A percentile compares a stretch with the other conserved stretches of the same genome.
These are phyloP conservation scores for Ustilago nuda DNA, from an alignment of 1,284 basidiomycete genomes.

Conservation along the genomic window DNA sequence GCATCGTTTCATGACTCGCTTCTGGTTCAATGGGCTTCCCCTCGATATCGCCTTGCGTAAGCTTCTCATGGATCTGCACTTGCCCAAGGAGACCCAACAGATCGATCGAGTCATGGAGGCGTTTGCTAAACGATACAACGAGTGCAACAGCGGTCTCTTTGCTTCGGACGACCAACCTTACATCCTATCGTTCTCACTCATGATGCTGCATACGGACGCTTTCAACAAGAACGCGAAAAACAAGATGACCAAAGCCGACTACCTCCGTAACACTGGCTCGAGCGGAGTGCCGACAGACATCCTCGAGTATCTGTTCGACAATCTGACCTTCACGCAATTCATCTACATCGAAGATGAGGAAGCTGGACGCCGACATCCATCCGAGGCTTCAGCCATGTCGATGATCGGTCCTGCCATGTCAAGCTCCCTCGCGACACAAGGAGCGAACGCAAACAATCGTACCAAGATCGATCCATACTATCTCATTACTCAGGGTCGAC, in stretches of 20 bases:
- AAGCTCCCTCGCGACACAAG: conserved; percentile 21
- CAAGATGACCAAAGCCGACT: conserved; percentile 79
- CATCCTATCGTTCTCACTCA: conserved; percentile 94
- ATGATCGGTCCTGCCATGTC: conserved; percentile 10
- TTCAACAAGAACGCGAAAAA: conserved; percentile 98
- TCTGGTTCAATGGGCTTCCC: conserved; percentile 84
- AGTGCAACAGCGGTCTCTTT: conserved; percentile 87
- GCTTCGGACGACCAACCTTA: conserved; percentile 83
- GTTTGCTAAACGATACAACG: conserved; percentile 85
- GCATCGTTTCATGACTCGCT: conserved; percentile 79
- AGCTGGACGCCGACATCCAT: conserved; percentile 29
- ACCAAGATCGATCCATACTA: conserved; percentile 89
- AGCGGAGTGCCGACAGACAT: conserved; percentile 87
- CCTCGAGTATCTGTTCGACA: conserved; percentile 96
- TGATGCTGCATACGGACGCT: conserved; percentile 98
- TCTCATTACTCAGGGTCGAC: conserved; percentile 81
- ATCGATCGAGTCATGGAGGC: conserved; percentile 97
- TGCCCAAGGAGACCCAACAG: conserved; percentile 96
- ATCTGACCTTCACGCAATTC: conserved; percentile 91
- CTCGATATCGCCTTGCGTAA: conserved; percentile 92
- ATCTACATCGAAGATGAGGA: conserved; percentile 87
- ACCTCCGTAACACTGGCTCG: conserved; percentile 68
- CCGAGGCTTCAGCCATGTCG: conserved; percentile 32
- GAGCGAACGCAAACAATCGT: conserved; percentile 61
- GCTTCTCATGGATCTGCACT: conserved; percentile 87